Percentiles rank a stretch among this genome's conserved stretches.
These are phyloP conservation scores for Biscogniauxia mediterranea DNA, from an alignment of 2,329 filamentous ascomycete species.

Conservation along the genomic window DNA sequence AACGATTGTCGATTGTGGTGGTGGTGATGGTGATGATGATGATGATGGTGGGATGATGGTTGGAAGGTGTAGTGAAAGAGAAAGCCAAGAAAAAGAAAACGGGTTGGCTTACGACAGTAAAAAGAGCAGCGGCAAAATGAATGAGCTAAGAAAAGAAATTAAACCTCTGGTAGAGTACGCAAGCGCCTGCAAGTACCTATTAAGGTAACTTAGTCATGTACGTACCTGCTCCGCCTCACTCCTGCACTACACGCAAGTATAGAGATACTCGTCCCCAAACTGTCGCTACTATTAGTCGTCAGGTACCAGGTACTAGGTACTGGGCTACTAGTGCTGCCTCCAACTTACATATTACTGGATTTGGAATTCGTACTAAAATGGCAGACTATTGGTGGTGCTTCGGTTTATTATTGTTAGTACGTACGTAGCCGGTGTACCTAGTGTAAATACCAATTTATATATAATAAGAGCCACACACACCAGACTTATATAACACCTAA, in stretches of 20 bases:
- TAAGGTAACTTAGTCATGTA: background rate
- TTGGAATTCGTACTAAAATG: too few relatives aligned
- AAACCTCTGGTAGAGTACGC: background rate
- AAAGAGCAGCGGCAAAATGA: background rate
- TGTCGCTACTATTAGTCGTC: background rate
- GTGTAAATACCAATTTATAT: too few relatives aligned
- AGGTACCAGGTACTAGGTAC: background rate
- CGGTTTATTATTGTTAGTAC: too few relatives aligned
- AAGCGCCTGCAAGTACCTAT: background rate
- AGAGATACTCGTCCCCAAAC: background rate
- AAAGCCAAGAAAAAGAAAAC: constrained; percentile 2
- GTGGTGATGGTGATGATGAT: constrained; percentile 6
- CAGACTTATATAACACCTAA: too few relatives aligned
- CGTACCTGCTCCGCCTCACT: background rate
- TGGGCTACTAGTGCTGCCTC: too few relatives aligned
- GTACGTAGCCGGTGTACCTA: too few relatives aligned
- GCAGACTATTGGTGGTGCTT: too few relatives aligned
- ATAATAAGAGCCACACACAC: too few relatives aligned
- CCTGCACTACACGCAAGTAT: background rate
- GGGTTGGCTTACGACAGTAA: background rate
- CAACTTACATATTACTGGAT: too few relatives aligned
- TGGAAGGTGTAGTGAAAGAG: background rate
- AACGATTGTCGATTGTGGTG: background rate
- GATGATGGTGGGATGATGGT: background rate
- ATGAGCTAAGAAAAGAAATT: background rate